phyloP scores from a whole-genome alignment of 169 alveolate species.

The Cryptosporidium ubiquitum region DNA sequence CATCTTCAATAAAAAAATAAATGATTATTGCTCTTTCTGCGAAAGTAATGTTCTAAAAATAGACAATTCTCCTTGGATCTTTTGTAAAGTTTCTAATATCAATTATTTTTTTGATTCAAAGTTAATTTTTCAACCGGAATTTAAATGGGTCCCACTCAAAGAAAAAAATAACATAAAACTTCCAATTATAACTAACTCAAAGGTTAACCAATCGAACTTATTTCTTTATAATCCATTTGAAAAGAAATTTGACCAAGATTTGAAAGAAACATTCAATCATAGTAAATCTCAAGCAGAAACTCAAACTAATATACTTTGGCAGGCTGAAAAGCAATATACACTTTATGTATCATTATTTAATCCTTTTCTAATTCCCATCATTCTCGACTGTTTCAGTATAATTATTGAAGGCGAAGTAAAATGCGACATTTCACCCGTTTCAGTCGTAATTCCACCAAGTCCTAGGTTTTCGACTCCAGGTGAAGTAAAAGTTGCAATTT shows the following conservation, averaged over 20 bases:
- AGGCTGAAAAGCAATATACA: constrained; percentile 26
- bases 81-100: constrained; percentile 4
- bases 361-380: constrained; percentile 34
- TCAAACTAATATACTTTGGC: constrained; percentile 30
- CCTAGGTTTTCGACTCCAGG: constrained; percentile 53
- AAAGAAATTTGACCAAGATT: constrained; percentile 20
- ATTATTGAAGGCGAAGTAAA: constrained; percentile 48
- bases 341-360: constrained; percentile 53
- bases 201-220: constrained; percentile 3
- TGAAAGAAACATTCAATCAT: not conserved
- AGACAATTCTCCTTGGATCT: not conserved
- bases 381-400: constrained; percentile 47
- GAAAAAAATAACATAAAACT: not conserved
- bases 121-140: not conserved
- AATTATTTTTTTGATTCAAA: not conserved
- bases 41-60: not conserved
- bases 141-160: constrained; percentile 38
- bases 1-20: not conserved
- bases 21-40: constrained; percentile 41
- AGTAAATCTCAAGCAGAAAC: not conserved
- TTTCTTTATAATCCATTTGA: constrained; percentile 63
- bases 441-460: constrained; percentile 62
- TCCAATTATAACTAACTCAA: not conserved
- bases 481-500: constrained; percentile 64
- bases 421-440: constrained; percentile 60